Conservation (phyloP, 371 early-diverging fungal genomes). For the Globomyces sp. region DNA sequence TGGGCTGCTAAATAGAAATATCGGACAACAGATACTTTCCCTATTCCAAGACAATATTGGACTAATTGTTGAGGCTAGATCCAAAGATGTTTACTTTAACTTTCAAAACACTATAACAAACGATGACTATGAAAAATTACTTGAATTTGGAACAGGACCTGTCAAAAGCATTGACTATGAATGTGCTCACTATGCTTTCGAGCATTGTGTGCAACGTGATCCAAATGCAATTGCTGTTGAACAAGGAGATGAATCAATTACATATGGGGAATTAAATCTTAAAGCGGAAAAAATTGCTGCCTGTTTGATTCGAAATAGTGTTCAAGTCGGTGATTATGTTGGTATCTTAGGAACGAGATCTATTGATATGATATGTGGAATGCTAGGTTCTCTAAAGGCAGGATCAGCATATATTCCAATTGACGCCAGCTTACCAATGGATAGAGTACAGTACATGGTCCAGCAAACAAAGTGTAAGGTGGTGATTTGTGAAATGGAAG, state of each 20-base stretch:
- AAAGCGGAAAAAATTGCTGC: not conserved
- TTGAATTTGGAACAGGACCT: constrained; percentile 7
- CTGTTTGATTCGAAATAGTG: not conserved
- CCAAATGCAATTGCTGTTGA: constrained; percentile 5
- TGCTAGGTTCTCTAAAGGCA: constrained; percentile 32
- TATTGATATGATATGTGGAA: constrained; percentile 20
- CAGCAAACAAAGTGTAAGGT: too few relatives aligned
- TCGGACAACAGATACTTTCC: too few relatives aligned
- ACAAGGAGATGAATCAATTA: not conserved
- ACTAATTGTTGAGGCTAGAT: too few relatives aligned
- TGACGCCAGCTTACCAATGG: constrained; percentile 23
- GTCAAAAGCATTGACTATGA: constrained; percentile 7
- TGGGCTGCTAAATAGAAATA: too few relatives aligned
- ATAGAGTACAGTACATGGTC: too few relatives aligned
- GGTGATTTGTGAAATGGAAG: too few relatives aligned
- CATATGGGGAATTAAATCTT: constrained; percentile 4
- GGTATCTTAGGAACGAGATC: constrained; percentile 16
- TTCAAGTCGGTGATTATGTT: constrained; percentile 14
- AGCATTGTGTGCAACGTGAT: constrained; percentile 3
- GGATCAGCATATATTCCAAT: constrained; percentile 38
- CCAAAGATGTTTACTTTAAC: constrained; percentile 6
- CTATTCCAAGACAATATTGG: too few relatives aligned
- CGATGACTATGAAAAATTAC: not conserved
- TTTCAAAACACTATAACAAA: not conserved
- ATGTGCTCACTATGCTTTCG: constrained; percentile 14